Percentiles rank a stretch among this genome's conserved stretches.
phyloP scores from a whole-genome alignment of 2,329 filamentous ascomycete genomes.

The Monosporascus sp. region DNA sequence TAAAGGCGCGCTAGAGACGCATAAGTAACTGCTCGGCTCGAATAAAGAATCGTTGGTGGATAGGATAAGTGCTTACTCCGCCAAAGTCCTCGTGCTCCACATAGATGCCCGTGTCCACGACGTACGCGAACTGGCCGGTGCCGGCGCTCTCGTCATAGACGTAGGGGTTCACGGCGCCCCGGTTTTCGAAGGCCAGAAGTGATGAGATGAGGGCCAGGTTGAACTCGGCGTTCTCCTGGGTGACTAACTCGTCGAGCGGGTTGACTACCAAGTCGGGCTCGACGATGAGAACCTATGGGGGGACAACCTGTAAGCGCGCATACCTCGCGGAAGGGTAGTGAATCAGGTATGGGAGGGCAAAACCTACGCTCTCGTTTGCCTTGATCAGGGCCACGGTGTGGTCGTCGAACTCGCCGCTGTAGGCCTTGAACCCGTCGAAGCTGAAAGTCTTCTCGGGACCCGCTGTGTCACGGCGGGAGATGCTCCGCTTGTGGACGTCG shows the following conservation, averaged over 20 bases:
- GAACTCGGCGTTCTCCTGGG: constrained; percentile 7
- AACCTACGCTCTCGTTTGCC: not conserved
- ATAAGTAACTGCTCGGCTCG: not conserved
- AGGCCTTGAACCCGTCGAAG: not conserved
- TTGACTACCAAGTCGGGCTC: constrained; percentile 7
- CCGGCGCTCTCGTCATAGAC: constrained; percentile 18
- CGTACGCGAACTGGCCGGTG: constrained; percentile 29
- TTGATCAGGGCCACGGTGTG: not conserved
- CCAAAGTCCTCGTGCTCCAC: constrained; percentile 25
- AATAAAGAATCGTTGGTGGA: too few relatives aligned
- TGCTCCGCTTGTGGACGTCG: not conserved
- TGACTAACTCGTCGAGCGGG: constrained; percentile 3
- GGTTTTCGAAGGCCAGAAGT: constrained; percentile 14
- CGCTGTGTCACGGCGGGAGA: not conserved
- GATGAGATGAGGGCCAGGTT: constrained; percentile 4
- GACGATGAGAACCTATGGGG: constrained; percentile 2
- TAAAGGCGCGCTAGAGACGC: constrained; percentile 1
- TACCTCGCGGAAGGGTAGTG: too few relatives aligned
- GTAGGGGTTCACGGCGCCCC: constrained; percentile 11
- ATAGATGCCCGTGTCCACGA: constrained; percentile 39
- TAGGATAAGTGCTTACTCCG: not conserved
- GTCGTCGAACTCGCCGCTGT: not conserved
- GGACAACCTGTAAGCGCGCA: not conserved
- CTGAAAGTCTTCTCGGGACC: not conserved
- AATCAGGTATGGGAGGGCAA: not conserved